Percentiles rank a stretch among this genome's conserved stretches.
Conservation (phyloP, 2,329 filamentous ascomycete genomes). For the Blastomyces parvus region DNA sequence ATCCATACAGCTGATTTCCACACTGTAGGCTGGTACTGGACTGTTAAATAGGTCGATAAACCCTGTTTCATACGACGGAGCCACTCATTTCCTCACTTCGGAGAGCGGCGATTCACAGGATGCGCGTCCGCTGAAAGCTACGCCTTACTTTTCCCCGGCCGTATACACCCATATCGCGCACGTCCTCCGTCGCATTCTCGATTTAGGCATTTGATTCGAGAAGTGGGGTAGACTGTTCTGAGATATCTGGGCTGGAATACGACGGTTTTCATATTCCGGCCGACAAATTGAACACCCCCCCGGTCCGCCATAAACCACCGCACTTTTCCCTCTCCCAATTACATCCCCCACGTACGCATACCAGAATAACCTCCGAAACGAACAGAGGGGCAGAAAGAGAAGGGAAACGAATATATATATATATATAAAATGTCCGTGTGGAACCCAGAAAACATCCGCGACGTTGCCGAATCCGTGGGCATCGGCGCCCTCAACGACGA, state of each 20-base stretch:
- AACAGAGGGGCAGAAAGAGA: background rate
- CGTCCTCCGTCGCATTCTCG: background rate
- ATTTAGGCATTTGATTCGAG: background rate
- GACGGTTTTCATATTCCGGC: background rate
- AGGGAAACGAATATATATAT: background rate
- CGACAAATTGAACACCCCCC: too few species aligned
- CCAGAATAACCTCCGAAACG: background rate
- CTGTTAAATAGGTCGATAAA: background rate
- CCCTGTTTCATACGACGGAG: background rate
- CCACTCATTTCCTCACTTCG: background rate
- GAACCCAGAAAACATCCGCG: conserved; percentile 92
- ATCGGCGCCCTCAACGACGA: conserved; percentile 74
- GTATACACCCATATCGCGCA: background rate
- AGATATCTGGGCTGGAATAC: background rate
- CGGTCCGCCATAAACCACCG: too few species aligned
- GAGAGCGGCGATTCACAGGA: background rate
- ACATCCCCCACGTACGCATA: background rate
- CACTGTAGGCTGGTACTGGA: background rate
- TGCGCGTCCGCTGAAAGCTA: background rate
- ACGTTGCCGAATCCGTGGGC: conserved; percentile 93
- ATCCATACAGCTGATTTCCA: background rate
- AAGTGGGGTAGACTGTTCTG: background rate
- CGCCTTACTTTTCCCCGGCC: background rate
- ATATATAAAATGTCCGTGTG: conserved; percentile 55
- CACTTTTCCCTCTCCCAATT: background rate